Percentiles rank a stretch among this genome's conserved stretches.
phyloP scores from a whole-genome alignment of 2,329 filamentous ascomycete species.

The Cordyceps fumosorosea region DNA sequence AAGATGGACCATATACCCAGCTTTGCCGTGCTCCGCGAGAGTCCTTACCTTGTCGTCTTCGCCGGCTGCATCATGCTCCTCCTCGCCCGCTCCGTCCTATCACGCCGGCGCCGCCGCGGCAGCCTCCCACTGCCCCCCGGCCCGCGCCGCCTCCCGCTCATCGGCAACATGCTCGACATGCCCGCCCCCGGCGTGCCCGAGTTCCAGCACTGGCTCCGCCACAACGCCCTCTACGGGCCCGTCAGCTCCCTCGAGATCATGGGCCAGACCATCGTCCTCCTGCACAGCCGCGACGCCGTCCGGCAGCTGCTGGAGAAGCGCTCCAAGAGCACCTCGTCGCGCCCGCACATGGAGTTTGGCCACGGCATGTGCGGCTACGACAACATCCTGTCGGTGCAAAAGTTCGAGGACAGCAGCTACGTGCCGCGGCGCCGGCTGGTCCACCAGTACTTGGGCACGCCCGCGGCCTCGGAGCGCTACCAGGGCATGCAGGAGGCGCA shows the following conservation, averaged over 20 bases:
- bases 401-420: constrained; percentile 16
- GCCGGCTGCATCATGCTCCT: neutral
- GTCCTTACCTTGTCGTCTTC: neutral
- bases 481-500: constrained; percentile 11
- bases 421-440: constrained; percentile 21
- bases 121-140: constrained; percentile 16
- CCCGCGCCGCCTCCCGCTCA: constrained; percentile 29
- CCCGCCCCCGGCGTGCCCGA: constrained; percentile 26
- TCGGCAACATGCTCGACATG: constrained; percentile 40
- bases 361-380: constrained; percentile 23
- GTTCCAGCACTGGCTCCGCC: constrained; percentile 27
- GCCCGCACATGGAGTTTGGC: constrained; percentile 22
- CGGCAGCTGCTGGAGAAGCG: constrained; percentile 30
- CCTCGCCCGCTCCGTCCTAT: neutral
- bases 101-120: neutral
- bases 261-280: constrained; percentile 30
- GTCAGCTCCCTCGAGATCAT: constrained; percentile 18
- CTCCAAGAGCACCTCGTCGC: constrained; percentile 22
- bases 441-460: constrained; percentile 25
- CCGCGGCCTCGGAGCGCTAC: constrained; percentile 17
- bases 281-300: constrained; percentile 30
- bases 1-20: neutral
- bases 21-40: neutral
- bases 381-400: constrained; percentile 18
- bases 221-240: constrained; percentile 26